Conservation (phyloP, 495 filamentous ascomycete genomes). For the Xylaria nigripes region DNA sequence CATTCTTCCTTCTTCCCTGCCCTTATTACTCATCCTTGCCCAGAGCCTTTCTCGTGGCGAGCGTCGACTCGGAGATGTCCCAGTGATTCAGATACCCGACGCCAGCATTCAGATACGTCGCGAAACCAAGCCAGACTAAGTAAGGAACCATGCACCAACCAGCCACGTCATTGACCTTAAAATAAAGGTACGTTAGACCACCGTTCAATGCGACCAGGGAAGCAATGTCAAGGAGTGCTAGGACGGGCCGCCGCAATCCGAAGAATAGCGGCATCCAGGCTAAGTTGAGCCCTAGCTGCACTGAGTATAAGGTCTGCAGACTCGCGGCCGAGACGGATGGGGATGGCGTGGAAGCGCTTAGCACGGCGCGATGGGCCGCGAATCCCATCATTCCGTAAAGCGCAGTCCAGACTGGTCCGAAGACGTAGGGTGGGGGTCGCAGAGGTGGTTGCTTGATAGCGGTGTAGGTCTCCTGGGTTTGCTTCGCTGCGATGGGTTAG, state of each 20-base stretch:
- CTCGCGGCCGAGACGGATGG: constrained; percentile 20
- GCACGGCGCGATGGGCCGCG: constrained; percentile 60
- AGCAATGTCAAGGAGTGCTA: constrained; percentile 68
- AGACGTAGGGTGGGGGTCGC: constrained; percentile 69
- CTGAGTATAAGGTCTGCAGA: constrained; percentile 60
- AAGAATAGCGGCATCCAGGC: constrained; percentile 96
- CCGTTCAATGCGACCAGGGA: constrained; percentile 59
- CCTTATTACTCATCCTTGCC: constrained; percentile 6
- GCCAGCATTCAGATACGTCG: constrained; percentile 67
- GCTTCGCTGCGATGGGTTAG: constrained; percentile 35
- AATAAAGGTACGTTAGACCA: constrained; percentile 66
- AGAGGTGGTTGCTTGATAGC: constrained; percentile 70
- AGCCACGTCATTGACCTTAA: constrained; percentile 59
- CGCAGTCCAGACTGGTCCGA: constrained; percentile 76
- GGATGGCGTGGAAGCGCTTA: constrained; percentile 43
- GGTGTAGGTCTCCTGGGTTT: constrained; percentile 55
- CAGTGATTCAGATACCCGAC: constrained; percentile 70
- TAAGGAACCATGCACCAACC: constrained; percentile 73
- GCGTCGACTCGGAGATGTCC: constrained; percentile 43
- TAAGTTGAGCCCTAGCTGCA: constrained; percentile 76
- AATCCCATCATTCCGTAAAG: constrained; percentile 90
- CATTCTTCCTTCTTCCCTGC: neutral
- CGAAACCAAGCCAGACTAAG: constrained; percentile 73
- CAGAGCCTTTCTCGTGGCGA: constrained; percentile 16
- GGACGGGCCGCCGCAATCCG: constrained; percentile 55